A percentile compares a stretch with the other conserved stretches of the same genome.
These are phyloP conservation scores for Xylariaceae sp. DNA, from an alignment of 2,329 filamentous ascomycete genomes.

Conservation along the genomic window DNA sequence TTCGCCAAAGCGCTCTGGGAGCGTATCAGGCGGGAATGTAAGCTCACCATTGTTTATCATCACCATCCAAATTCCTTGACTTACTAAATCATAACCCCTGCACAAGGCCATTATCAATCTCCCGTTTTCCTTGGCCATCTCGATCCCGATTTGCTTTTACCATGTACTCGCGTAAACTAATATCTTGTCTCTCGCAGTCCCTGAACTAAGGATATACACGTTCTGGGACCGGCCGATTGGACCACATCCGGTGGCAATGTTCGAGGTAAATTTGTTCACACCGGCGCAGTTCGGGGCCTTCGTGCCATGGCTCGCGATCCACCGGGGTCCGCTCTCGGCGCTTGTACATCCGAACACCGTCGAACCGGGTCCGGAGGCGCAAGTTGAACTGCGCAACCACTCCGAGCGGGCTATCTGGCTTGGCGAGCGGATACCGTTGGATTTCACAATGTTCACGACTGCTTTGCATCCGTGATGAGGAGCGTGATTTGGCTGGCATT, in stretches of 20 bases:
- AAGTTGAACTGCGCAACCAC: conserved; percentile 52
- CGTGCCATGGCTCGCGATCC: conserved; percentile 76
- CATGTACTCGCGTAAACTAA: neutral
- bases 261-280: conserved; percentile 84
- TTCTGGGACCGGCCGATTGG: conserved; percentile 76
- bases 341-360: conserved; percentile 78
- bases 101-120: too few relatives aligned
- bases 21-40: conserved; percentile 75
- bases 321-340: conserved; percentile 73
- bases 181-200: conserved; percentile 57
- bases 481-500: too few relatives aligned
- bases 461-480: too few relatives aligned
- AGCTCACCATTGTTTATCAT: conserved; percentile 23
- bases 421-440: conserved; percentile 61
- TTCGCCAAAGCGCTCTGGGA: conserved; percentile 73
- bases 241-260: conserved; percentile 82
- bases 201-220: conserved; percentile 76
- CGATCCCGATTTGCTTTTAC: too few relatives aligned
- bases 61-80: neutral
- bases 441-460: conserved; percentile 36
- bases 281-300: conserved; percentile 88
- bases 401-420: conserved; percentile 69
- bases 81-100: neutral
- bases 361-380: conserved; percentile 31
- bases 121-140: too few relatives aligned